Evolutionary conservation across 208 protist species (phyloP).

Genomic region (Trypanosoma melophagium): DNA sequence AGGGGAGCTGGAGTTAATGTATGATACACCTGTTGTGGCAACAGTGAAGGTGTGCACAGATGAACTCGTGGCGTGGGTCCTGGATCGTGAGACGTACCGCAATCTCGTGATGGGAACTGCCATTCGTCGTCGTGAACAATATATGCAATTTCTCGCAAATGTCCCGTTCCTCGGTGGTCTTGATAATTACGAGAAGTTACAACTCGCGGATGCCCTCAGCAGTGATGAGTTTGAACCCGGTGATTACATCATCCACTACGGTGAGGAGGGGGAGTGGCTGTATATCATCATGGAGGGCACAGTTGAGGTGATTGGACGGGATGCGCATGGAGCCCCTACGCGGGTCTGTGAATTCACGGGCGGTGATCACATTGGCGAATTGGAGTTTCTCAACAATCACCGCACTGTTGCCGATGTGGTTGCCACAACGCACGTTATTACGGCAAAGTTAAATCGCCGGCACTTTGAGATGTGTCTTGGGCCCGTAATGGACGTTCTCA

Average conservation of each 20-base stretch:
- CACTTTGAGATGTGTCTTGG: conserved; percentile 94
- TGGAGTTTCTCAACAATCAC: conserved; percentile 92
- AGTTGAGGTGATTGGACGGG: conserved; percentile 86
- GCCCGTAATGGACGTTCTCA: conserved; percentile 87
- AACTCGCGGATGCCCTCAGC: conserved; percentile 85
- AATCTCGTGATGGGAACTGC: conserved; percentile 88
- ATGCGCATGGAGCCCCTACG: conserved; percentile 55
- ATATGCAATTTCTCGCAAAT: conserved; percentile 72
- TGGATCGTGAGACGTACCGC: conserved; percentile 91
- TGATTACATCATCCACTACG: conserved; percentile 88
- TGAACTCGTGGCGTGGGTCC: conserved; percentile 75
- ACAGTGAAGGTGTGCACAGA: conserved; percentile 83
- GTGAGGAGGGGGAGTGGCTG: conserved; percentile 88
- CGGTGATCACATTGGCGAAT: conserved; percentile 87
- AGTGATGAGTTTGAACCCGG: conserved; percentile 75
- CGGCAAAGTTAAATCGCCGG: conserved; percentile 87
- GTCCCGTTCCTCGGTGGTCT: conserved; percentile 80
- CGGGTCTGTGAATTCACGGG: conserved; percentile 83
- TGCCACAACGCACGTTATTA: conserved; percentile 74
- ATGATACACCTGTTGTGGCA: conserved; percentile 84
- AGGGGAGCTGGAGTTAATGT: conserved; percentile 90
- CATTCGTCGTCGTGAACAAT: conserved; percentile 82
- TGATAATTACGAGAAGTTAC: conserved; percentile 83
- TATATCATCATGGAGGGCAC: conserved; percentile 89
- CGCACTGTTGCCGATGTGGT: conserved; percentile 80